A percentile compares a stretch with the other conserved stretches of the same genome.
Evolutionary conservation across 1,139 yeast genomes (phyloP).

Genomic region (Geotrichum siamense): DNA sequence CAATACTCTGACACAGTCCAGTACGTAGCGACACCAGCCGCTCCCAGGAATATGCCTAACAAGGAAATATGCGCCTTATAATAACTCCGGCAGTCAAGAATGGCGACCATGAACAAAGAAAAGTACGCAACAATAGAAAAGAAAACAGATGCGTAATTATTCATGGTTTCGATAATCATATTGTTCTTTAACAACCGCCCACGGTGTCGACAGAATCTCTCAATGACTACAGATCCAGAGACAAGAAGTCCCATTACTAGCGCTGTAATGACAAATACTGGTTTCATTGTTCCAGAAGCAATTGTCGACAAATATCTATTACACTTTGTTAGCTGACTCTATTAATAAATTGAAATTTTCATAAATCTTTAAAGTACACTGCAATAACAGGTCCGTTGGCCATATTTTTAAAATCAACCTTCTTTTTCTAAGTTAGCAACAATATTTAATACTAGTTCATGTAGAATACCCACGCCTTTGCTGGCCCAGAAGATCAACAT

Average conservation of each 20-base stretch:
- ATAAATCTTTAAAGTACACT: constrained; percentile 9
- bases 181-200: constrained; percentile 10
- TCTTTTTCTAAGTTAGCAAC: constrained; percentile 3
- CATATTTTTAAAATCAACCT: constrained; percentile 7
- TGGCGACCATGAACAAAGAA: constrained; percentile 16
- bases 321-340: too few species aligned
- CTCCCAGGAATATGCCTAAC: constrained; percentile 15
- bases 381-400: constrained; percentile 11
- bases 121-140: constrained; percentile 14
- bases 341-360: too few species aligned
- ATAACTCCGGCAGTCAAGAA: constrained; percentile 13
- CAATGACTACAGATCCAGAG: constrained; percentile 9
- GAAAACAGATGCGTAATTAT: constrained; percentile 13
- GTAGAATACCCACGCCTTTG: constrained; percentile 8
- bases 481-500: constrained; percentile 18
- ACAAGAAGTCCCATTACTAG: constrained; percentile 14
- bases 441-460: neutral
- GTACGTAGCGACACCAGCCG: constrained; percentile 17
- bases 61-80: constrained; percentile 13
- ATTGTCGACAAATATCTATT: constrained; percentile 17
- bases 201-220: constrained; percentile 15
- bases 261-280: constrained; percentile 16
- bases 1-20: constrained; percentile 15
- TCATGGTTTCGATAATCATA: constrained; percentile 8
- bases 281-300: constrained; percentile 18